Base-by-base conservation (phyloP, 108 stramenopile genomes). In the Nitzschia putrida region DNA sequence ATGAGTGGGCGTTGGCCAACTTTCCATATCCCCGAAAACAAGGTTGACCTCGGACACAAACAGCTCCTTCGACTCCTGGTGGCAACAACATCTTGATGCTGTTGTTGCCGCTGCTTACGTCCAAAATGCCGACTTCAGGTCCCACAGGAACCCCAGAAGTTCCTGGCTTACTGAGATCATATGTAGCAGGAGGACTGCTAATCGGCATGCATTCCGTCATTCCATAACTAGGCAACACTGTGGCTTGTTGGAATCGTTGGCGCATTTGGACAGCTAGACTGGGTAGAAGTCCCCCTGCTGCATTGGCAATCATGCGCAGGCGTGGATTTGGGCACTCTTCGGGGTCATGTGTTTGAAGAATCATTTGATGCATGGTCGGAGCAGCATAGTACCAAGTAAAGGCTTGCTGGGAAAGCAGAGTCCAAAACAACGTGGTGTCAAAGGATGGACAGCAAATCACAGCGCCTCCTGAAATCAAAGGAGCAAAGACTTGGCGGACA, bases 171-270 rank as follows among this genome's bases (percentile, higher is more conserved):
- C 76, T 72, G 24, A 86, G 58, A 40, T 73, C 56, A 57, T 86
- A 86, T 11, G 42, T 69, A 1, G 58, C 23, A 8, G 85, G 85
- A 18, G 85, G 85, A 9, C 76, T 67, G 1, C 72, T 61, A 44
- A 83, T 86, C 0, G 85, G 85, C 85, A 86, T 86, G 56, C 82
- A 84, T 53, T 89, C 88, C 13, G 88, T 83, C 85, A 89, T 89
- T 38, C 79, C 85, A 73, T 44, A 44, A 13, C 44, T 44, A 13
- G 44, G 44, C 10, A 54, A n/a, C 7, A 63, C 73, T 25, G 69
- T 57, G 39, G 69, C 73, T 0, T 47, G 50, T n/a, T n/a, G n/a
- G 50, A 82, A 85, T 4, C 68, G 63, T 10, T 67, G 24, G 20
- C 59, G 68, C n/a, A 85, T 12, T 40, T 76, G 66, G 40, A 64